A percentile compares a stretch with the other conserved stretches of the same genome.
Evolutionary conservation across 2,329 filamentous ascomycete species (phyloP).

Genomic region (Epicoccum sorghinum): DNA sequence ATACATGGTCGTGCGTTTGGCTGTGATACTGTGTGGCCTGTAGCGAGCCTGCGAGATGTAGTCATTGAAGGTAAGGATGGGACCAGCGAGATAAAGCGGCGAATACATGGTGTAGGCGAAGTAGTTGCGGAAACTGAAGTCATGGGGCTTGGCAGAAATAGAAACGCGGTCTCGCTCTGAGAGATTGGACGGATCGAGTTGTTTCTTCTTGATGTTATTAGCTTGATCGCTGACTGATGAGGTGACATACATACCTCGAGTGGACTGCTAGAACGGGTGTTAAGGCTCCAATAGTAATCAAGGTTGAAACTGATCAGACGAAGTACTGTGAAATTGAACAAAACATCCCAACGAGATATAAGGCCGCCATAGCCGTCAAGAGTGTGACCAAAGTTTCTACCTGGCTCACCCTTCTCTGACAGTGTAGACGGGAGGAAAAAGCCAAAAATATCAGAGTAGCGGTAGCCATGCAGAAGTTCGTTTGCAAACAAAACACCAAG

Average conservation of each 20-base stretch:
- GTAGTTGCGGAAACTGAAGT: constrained; percentile 86
- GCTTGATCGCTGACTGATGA: constrained; percentile 37
- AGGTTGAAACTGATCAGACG: constrained; percentile 95
- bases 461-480: constrained; percentile 81
- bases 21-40: constrained; percentile 72
- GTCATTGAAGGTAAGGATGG: constrained; percentile 97
- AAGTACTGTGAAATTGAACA: constrained; percentile 95
- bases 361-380: constrained; percentile 83
- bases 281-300: constrained; percentile 92
- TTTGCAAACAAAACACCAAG: constrained; percentile 86
- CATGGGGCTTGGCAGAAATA: constrained; percentile 71
- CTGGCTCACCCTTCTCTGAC: constrained; percentile 49
- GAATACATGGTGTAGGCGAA: constrained; percentile 89
- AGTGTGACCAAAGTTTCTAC: constrained; percentile 69
- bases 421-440: constrained; percentile 54
- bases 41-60: constrained; percentile 88
- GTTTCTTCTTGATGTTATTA: constrained; percentile 92
- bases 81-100: constrained; percentile 89
- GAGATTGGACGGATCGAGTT: constrained; percentile 83
- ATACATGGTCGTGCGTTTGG: constrained; percentile 76
- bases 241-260: constrained; percentile 72
- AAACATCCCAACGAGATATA: constrained; percentile 91
- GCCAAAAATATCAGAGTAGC: constrained; percentile 66
- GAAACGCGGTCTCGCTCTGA: constrained; percentile 87
- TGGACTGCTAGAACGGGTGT: constrained; percentile 65